Evolutionary conservation across 2,329 filamentous ascomycete genomes (phyloP), one percentile per base, ranked within the genome.

Genomic region (Chaetomiaceae sp.): DNA sequence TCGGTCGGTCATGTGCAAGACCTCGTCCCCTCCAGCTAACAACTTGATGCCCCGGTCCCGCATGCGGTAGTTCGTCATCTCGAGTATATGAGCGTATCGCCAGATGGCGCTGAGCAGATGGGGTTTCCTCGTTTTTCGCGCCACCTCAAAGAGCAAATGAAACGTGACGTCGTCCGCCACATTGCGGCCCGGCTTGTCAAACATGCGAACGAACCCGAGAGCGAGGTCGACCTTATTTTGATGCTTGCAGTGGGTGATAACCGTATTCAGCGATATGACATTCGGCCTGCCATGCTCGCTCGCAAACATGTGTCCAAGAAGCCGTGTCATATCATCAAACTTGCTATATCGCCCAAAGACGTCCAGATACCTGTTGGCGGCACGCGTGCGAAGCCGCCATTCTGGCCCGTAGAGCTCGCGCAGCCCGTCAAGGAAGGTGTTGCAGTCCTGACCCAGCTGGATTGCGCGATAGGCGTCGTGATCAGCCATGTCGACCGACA

Each of bases 401-500:
- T 65, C 65, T 1, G 64, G 57, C 4, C 76, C 75, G 62, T 79
- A 80, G 3, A 73, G 68, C 8, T 64, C 63, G 5, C 67, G 60
- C 59, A 77, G 74, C 30, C 69, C 65, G 9, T 59, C 56, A 7
- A 78, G 50, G 53, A 80, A 78, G 0, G 57, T 50, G 2, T 66
- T 57, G 0, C 73, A 58, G 33, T 62, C 61, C 41, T 66, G 67
- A 8, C 68, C 67, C 5, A 66, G 58, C 48, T 64, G 63, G n/a
- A 73, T 66, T 5, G 74, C 70, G 9, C 67, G 66, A 59, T 76
- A 70, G 13, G 71, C 65, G 54, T 79, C 76, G 43, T 70, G 64
- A 10, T 64, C 57, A 7, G 71, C 74, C 71, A 78, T 73, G 40
- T 72, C 66, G 10, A 61, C 58, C 3, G 75, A 73, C 21, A 79